phyloP scores from a whole-genome alignment of 441 rosid species.

The Corymbia citriodora region DNA sequence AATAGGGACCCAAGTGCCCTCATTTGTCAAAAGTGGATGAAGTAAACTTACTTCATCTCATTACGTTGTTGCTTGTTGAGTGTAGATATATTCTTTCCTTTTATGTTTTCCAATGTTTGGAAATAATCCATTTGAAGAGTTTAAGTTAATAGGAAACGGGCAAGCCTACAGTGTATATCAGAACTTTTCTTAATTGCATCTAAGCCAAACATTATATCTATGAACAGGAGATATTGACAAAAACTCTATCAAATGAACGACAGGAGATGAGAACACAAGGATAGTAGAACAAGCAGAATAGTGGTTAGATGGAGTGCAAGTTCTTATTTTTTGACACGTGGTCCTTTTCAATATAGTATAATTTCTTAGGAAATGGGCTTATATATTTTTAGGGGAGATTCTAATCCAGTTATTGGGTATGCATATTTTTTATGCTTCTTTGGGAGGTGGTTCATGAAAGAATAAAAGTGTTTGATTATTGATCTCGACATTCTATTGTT shows the following conservation, averaged over 20 bases:
- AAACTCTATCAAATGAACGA: neutral
- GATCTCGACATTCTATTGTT: too few relatives aligned
- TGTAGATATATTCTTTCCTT: neutral
- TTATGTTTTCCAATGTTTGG: neutral
- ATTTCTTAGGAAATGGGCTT: neutral
- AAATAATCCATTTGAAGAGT: neutral
- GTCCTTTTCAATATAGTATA: neutral
- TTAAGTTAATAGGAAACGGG: neutral
- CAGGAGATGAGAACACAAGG: neutral
- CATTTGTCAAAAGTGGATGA: too few relatives aligned
- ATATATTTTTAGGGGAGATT: neutral
- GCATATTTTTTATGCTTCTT: neutral
- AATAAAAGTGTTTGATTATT: too few relatives aligned
- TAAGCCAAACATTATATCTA: neutral
- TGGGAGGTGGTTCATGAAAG: too few relatives aligned
- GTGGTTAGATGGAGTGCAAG: neutral
- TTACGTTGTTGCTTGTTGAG: neutral
- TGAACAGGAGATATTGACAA: neutral
- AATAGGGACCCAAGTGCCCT: too few relatives aligned
- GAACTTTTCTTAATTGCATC: neutral
- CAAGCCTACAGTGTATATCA: neutral
- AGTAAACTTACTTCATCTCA: neutral
- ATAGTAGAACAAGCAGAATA: neutral
- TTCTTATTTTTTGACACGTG: neutral
- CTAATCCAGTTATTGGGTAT: neutral